Conservation (phyloP, 495 filamentous ascomycete genomes). For the Tuber calosporum region DNA sequence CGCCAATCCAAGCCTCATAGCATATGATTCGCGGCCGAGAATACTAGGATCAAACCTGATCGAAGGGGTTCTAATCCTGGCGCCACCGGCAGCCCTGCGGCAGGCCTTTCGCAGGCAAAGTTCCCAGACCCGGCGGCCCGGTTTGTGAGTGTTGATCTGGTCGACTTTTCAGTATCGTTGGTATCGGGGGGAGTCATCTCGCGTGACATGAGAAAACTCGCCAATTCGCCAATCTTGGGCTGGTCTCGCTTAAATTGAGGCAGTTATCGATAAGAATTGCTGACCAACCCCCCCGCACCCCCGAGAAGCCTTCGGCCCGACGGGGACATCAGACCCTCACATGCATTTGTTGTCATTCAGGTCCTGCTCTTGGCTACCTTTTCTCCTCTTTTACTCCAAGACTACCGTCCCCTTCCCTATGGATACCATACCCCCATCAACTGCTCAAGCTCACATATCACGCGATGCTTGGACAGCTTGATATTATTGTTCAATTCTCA, state of each 20-base stretch:
- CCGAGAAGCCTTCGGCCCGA: neutral
- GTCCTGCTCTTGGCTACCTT: neutral
- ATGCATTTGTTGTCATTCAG: neutral
- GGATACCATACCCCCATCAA: neutral
- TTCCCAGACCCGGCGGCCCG: neutral
- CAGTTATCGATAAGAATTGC: neutral
- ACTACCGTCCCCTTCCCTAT: neutral
- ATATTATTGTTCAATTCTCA: neutral
- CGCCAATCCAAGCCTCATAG: neutral
- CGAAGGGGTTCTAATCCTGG: neutral
- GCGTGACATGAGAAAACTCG: neutral
- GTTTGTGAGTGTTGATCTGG: neutral
- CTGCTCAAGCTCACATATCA: neutral
- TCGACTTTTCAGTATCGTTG: neutral
- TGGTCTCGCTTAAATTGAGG: neutral
- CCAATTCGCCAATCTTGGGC: neutral
- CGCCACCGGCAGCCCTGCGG: constrained; percentile 2
- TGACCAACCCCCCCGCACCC: neutral
- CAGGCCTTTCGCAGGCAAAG: neutral
- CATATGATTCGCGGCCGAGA: neutral
- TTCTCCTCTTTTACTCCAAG: neutral
- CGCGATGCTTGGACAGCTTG: neutral
- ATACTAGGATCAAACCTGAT: neutral
- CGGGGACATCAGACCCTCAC: neutral
- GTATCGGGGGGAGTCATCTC: neutral